Evolutionary conservation across 1,284 basidiomycete genomes (phyloP), one percentile per base, ranked within the genome.

Genomic region (Boletellus deceptivus): DNA sequence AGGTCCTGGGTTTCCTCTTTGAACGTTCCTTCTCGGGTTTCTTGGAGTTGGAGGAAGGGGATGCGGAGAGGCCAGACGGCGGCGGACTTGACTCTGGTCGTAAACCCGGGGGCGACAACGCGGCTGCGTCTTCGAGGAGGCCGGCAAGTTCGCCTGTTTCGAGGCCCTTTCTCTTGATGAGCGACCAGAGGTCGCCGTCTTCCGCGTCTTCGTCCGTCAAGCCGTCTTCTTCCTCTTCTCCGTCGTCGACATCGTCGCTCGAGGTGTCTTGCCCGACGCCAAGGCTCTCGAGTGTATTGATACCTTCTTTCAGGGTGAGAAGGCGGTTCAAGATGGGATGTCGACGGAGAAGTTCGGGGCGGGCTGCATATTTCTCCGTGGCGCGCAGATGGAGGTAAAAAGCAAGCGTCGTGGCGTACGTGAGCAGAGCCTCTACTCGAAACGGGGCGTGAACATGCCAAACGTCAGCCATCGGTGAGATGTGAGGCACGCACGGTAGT

Each of bases 311-410:
- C 47, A 99, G 83, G 24, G 85, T 80, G 31, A 96, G 76, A 8
- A 99, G 80, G 13, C 95, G 89, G 22, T 75, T 71, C 56, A 98
- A 75, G 58, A 98, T 84, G 0, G 93, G 91, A 64, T 93, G 89
- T 0, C 77, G 72, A 56, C 83, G 76, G 35, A 95, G 79, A 33
- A 79, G 72, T 27, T 86, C 77, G 2, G 89, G 88, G 16, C 79
- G 73, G 57, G 76, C 67, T 37, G 77, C 69, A 67, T 89, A 81
- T 71, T 85, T 79, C 38, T 80, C 73, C 46, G 79, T 80, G 18
- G 89, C 76, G 14, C 91, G 84, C 24, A 99, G 78, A 68, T 95
- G 86, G 46, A 99, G 77, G 73, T 97, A 98, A 74, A 95, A 98
- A 0, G 94, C 89, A 41, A 98, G 84, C 1, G 86, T 89, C 1